Percentiles rank a stretch among this genome's conserved stretches.
Evolutionary conservation across 2,329 filamentous ascomycete species (phyloP).

Genomic region (Colletotrichum neosansevieriae): DNA sequence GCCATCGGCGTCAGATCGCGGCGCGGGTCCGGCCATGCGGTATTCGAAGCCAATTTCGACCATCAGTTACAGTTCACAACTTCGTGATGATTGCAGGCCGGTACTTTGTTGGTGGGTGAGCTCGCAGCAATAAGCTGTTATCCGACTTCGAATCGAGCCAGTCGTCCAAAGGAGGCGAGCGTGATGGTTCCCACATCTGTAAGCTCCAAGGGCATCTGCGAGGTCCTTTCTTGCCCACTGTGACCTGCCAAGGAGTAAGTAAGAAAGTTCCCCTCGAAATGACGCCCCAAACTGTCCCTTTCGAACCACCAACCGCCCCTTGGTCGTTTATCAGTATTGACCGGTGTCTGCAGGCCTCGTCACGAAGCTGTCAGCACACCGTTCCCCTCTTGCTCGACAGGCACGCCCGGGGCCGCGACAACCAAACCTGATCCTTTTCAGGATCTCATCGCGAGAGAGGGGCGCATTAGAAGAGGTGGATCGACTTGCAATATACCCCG

Average conservation of each 20-base stretch:
- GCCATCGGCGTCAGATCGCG: background rate
- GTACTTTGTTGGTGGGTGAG: too few species aligned
- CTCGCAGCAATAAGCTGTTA: too few species aligned
- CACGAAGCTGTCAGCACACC: background rate
- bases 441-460: background rate
- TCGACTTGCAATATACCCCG: background rate
- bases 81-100: too few species aligned
- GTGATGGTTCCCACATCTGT: background rate
- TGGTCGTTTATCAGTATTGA: background rate
- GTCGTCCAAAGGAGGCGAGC: background rate
- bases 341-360: constrained; percentile 3
- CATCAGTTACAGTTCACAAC: too few species aligned
- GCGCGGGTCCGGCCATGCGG: background rate
- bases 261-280: background rate
- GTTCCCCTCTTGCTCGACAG: background rate
- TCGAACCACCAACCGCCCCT: background rate
- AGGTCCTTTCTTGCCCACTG: background rate
- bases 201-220: background rate
- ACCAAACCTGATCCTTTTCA: background rate
- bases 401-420: background rate
- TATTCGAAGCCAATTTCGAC: background rate
- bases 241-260: background rate
- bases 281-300: background rate
- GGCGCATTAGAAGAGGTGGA: background rate
- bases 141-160: background rate